Conservation (phyloP, 768 basidiomycete species). For the Lactifluus piperatus region DNA sequence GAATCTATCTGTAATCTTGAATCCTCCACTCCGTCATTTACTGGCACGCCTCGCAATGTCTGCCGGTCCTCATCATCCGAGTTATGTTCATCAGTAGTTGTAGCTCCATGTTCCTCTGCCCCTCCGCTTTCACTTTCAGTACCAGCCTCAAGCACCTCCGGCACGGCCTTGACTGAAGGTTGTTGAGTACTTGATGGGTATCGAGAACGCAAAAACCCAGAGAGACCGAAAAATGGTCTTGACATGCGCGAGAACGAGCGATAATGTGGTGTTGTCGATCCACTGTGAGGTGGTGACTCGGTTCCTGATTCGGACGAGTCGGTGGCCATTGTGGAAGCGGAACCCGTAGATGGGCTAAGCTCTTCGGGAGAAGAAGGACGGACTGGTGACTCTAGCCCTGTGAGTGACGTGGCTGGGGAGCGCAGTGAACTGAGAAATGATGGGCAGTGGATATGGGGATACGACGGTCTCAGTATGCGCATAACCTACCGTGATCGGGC, state of each 20-base stretch:
- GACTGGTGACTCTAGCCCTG: constrained; percentile 8
- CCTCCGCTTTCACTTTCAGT: constrained; percentile 16
- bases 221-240: constrained; percentile 37
- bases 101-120: constrained; percentile 18
- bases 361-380: neutral
- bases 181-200: constrained; percentile 39
- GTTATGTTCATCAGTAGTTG: neutral
- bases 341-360: neutral
- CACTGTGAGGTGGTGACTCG: constrained; percentile 42
- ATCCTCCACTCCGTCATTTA: constrained; percentile 5
- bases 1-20: neutral
- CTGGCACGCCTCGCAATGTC: constrained; percentile 25
- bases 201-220: constrained; percentile 54
- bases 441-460: neutral
- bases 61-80: constrained; percentile 4
- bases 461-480: neutral
- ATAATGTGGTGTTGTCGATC: constrained; percentile 42
- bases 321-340: neutral
- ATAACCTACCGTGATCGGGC: constrained; percentile 37
- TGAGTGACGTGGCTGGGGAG: neutral
- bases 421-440: neutral
- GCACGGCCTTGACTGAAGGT: constrained; percentile 21
- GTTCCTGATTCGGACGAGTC: constrained; percentile 28
- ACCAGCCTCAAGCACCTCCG: constrained; percentile 20
- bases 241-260: constrained; percentile 30